Conservation (phyloP, 768 basidiomycete species). For the Lentinula aciculospora region DNA sequence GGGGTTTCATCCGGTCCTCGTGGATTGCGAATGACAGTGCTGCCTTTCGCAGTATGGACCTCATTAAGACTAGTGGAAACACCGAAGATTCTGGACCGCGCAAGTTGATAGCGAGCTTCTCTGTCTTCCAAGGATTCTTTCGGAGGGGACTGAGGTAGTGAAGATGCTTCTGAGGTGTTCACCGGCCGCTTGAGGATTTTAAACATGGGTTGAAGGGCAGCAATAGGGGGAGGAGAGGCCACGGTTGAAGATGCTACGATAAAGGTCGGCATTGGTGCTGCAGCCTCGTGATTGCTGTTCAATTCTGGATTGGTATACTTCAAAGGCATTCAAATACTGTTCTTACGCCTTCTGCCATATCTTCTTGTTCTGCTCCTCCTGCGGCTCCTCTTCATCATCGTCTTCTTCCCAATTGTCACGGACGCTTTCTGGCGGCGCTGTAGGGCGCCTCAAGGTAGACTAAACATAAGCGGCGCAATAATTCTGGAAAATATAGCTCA, state of each 20-base stretch:
- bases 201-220: slow-evolving; percentile 56
- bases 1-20: slow-evolving; percentile 19
- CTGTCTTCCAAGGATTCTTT: slow-evolving; percentile 46
- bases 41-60: slow-evolving; percentile 1
- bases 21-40: slow-evolving; percentile 24
- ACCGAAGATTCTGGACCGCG: slow-evolving; percentile 70
- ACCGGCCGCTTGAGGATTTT: slow-evolving; percentile 72
- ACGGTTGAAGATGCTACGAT: slow-evolving; percentile 33
- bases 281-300: slow-evolving; percentile 48
- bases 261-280: slow-evolving; percentile 66
- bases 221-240: slow-evolving; percentile 42
- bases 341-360: slow-evolving; percentile 74
- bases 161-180: slow-evolving; percentile 13
- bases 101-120: slow-evolving; percentile 69
- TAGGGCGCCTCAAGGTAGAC: slow-evolving; percentile 1
- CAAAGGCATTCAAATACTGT: neutral
- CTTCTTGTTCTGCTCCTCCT: slow-evolving; percentile 39
- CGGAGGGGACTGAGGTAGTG: neutral
- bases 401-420: slow-evolving; percentile 59
- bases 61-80: slow-evolving; percentile 2
- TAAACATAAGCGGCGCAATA: neutral
- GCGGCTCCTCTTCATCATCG: slow-evolving; percentile 34
- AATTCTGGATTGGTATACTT: slow-evolving; percentile 7
- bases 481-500: neutral
- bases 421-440: slow-evolving; percentile 14